phyloP scores from a whole-genome alignment of 2,329 filamentous ascomycete species.

The Aspergillus glaucus region DNA sequence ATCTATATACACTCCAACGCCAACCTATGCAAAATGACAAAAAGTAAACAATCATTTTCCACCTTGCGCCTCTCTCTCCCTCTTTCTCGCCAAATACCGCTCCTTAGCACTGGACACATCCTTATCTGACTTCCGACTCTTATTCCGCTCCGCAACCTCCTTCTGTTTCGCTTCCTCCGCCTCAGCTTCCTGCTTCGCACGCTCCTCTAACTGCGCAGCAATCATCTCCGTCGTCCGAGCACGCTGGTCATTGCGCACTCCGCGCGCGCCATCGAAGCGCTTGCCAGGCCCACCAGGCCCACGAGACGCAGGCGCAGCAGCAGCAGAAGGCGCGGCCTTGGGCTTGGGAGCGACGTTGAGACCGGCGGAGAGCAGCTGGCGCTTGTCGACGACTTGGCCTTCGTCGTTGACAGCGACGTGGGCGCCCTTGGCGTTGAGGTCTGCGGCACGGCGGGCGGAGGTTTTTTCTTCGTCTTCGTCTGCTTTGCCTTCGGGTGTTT shows the following conservation, averaged over 20 bases:
- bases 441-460: constrained; percentile 50
- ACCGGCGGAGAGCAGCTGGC: constrained; percentile 56
- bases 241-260: constrained; percentile 32
- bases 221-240: constrained; percentile 57
- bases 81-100: constrained; percentile 56
- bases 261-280: constrained; percentile 18
- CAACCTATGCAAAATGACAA: background rate
- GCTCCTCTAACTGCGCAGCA: constrained; percentile 53
- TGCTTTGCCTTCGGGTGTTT: constrained; percentile 12
- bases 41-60: constrained; percentile 7
- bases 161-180: constrained; percentile 51
- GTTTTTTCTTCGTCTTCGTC: constrained; percentile 36
- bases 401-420: constrained; percentile 57
- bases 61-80: constrained; percentile 39
- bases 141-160: constrained; percentile 49
- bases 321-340: constrained; percentile 28
- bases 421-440: constrained; percentile 47
- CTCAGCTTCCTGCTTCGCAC: constrained; percentile 49
- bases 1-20: background rate
- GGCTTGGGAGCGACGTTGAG: constrained; percentile 55
- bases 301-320: constrained; percentile 9
- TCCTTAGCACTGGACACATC: constrained; percentile 58
- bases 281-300: constrained; percentile 12
- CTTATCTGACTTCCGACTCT: constrained; percentile 52
- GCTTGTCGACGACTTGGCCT: constrained; percentile 58